Conservation (phyloP, 306 rosid genomes). For the Cyamopsis tetragonoloba region DNA sequence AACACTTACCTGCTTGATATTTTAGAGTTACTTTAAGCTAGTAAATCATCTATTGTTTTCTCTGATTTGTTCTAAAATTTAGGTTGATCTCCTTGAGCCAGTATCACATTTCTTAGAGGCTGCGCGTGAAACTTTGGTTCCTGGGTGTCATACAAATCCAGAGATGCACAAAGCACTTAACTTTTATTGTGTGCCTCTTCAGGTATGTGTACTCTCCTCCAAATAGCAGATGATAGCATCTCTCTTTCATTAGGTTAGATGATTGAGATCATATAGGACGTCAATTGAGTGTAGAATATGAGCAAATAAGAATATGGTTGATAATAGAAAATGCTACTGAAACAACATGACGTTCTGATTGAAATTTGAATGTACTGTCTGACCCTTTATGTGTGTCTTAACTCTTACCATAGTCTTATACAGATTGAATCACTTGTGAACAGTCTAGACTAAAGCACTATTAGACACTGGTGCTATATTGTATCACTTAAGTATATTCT, state of each 20-base stretch:
- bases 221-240: background rate
- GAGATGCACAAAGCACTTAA: constrained; percentile 67
- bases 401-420: too few relatives aligned
- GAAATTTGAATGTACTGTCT: background rate
- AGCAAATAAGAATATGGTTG: background rate
- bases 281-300: background rate
- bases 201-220: constrained; percentile 49
- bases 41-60: background rate
- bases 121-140: constrained; percentile 70
- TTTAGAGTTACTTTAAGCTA: constrained; percentile 6
- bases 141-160: constrained; percentile 45
- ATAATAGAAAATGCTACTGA: background rate
- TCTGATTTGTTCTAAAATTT: constrained; percentile 13
- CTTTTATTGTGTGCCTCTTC: constrained; percentile 84
- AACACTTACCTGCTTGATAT: background rate
- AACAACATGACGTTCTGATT: background rate
- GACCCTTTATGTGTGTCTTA: background rate
- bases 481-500: too few relatives aligned
- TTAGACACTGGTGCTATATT: too few relatives aligned
- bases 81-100: constrained; percentile 99
- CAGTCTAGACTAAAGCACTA: background rate
- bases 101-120: constrained; percentile 87
- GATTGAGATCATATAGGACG: background rate
- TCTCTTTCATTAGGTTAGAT: constrained; percentile 4
- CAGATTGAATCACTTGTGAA: background rate